phyloP scores from a whole-genome alignment of 2,329 filamentous ascomycete genomes.

The Fusarium virguliforme region DNA sequence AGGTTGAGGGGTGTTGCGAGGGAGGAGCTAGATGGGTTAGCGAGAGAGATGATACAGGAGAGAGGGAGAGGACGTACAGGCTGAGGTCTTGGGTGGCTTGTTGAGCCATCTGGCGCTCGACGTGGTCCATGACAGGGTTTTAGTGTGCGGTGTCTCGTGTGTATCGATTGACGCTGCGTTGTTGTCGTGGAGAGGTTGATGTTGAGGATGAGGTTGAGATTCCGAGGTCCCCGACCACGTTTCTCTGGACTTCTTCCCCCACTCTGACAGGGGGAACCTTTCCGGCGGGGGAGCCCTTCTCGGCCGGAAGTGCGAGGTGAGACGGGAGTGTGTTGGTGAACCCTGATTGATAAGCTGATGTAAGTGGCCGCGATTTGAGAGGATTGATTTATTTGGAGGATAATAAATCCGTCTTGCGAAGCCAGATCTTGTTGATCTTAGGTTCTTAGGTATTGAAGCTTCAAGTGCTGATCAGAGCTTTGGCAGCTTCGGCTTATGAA shows the following conservation, averaged over 20 bases:
- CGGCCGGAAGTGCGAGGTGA: slow-evolving; percentile 36
- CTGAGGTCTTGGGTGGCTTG: slow-evolving; percentile 65
- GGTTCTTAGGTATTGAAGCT: neutral
- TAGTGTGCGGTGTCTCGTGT: neutral
- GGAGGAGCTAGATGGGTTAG: slow-evolving; percentile 54
- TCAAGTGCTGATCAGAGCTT: neutral
- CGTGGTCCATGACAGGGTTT: slow-evolving; percentile 68
- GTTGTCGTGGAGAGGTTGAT: slow-evolving; percentile 2
- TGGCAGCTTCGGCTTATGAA: neutral
- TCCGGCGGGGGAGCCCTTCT: slow-evolving; percentile 30
- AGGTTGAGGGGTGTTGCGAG: slow-evolving; percentile 76
- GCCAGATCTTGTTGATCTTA: neutral
- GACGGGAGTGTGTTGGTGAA: slow-evolving; percentile 8
- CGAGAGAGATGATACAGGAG: neutral
- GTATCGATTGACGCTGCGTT: slow-evolving; percentile 8
- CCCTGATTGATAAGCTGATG: slow-evolving; percentile 11
- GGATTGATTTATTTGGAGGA: neutral
- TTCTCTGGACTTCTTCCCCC: slow-evolving; percentile 41
- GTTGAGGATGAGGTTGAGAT: neutral
- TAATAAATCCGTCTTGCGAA: neutral
- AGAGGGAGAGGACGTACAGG: slow-evolving; percentile 51
- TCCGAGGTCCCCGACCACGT: slow-evolving; percentile 34
- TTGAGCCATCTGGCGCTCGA: slow-evolving; percentile 70
- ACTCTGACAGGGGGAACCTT: slow-evolving; percentile 19
- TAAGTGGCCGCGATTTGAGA: no score